Percentiles rank a stretch among this genome's conserved stretches.
These are phyloP conservation scores for Russula sp. DNA, from an alignment of 768 basidiomycete species.

Conservation along the genomic window DNA sequence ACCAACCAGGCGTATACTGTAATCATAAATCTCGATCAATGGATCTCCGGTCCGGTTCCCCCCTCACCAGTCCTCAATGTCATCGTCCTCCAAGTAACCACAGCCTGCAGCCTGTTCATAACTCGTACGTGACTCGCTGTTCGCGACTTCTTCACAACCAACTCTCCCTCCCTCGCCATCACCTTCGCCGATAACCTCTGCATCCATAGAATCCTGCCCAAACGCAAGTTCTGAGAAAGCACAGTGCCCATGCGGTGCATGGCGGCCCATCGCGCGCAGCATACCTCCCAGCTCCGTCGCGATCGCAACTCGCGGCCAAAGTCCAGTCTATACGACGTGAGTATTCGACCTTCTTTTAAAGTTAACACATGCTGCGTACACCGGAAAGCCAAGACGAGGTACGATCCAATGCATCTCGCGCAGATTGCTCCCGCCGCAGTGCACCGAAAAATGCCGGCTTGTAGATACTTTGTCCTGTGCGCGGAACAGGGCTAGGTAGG, in stretches of 20 bases:
- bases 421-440: slow-evolving; percentile 48
- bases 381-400: slow-evolving; percentile 50
- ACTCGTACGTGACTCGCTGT: neutral
- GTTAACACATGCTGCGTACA: slow-evolving; percentile 18
- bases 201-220: neutral
- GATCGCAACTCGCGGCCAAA: slow-evolving; percentile 10
- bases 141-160: neutral
- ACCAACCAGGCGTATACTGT: too few relatives aligned
- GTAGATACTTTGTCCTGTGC: slow-evolving; percentile 71
- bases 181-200: slow-evolving; percentile 7
- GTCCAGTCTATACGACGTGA: slow-evolving; percentile 4
- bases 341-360: neutral
- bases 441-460: slow-evolving; percentile 84
- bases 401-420: slow-evolving; percentile 50
- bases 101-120: neutral
- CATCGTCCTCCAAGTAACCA: slow-evolving; percentile 20
- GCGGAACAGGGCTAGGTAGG: slow-evolving; percentile 77
- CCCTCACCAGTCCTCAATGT: slow-evolving; percentile 16
- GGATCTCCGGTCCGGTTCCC: neutral
- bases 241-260: slow-evolving; percentile 11
- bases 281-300: slow-evolving; percentile 15
- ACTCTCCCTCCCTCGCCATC: slow-evolving; percentile 4
- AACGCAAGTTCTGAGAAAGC: slow-evolving; percentile 18
- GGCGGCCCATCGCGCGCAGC: slow-evolving; percentile 2
- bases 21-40: too few relatives aligned